phyloP scores from a whole-genome alignment of 2,329 filamentous ascomycete genomes.

The Aspergillus sp. region DNA sequence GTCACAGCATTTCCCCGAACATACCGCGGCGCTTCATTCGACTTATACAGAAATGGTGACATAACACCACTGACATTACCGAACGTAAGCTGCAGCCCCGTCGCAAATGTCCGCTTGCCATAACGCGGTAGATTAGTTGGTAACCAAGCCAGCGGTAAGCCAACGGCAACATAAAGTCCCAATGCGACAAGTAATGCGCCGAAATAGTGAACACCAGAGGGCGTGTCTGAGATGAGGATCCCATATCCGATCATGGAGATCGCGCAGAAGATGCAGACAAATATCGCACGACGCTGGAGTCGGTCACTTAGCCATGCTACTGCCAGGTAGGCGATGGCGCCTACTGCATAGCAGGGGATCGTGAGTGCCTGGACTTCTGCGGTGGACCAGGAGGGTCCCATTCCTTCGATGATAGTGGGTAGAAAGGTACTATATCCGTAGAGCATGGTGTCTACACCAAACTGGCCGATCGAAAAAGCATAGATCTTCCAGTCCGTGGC shows the following conservation, averaged over 20 bases:
- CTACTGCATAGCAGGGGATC: slow-evolving; percentile 69
- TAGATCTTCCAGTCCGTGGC: slow-evolving; percentile 72
- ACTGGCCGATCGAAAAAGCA: slow-evolving; percentile 62
- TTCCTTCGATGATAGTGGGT: slow-evolving; percentile 67
- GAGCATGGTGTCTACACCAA: slow-evolving; percentile 68
- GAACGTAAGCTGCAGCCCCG: slow-evolving; percentile 62
- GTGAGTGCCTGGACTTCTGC: slow-evolving; percentile 68
- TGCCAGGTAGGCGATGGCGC: slow-evolving; percentile 61
- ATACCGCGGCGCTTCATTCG: slow-evolving; percentile 50
- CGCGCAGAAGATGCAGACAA: slow-evolving; percentile 55
- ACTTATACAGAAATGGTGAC: slow-evolving; percentile 54
- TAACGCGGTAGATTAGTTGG: slow-evolving; percentile 66
- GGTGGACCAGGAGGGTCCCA: slow-evolving; percentile 54
- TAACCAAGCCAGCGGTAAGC: slow-evolving; percentile 51
- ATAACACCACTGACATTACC: slow-evolving; percentile 68
- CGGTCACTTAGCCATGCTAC: slow-evolving; percentile 62
- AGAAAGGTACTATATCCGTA: slow-evolving; percentile 74
- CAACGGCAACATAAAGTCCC: slow-evolving; percentile 59
- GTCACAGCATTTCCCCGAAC: slow-evolving; percentile 57
- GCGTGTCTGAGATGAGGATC: slow-evolving; percentile 55
- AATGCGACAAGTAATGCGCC: slow-evolving; percentile 70
- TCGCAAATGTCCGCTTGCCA: slow-evolving; percentile 67
- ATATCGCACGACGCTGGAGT: slow-evolving; percentile 59
- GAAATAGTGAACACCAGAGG: slow-evolving; percentile 63
- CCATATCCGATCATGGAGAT: slow-evolving; percentile 64